phyloP scores from a whole-genome alignment of 495 filamentous ascomycete species.

The Neurospora sp. region DNA sequence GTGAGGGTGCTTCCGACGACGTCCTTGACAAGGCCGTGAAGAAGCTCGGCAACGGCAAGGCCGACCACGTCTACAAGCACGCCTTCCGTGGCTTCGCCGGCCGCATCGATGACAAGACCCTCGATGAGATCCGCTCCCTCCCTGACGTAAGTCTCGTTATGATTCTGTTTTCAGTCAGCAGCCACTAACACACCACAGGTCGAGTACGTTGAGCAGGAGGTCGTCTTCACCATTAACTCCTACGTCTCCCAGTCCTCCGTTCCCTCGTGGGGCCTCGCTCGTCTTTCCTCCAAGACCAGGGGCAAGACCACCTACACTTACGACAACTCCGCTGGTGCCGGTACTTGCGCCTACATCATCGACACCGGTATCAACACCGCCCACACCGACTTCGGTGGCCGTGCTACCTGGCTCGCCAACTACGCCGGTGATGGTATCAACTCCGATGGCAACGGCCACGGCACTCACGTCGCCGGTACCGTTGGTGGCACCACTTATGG shows the following conservation, averaged over 20 bases:
- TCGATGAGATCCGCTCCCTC: conserved; percentile 34
- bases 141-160: conserved; percentile 28
- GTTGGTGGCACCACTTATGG: conserved; percentile 39
- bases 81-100: conserved; percentile 38
- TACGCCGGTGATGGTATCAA: conserved; percentile 30
- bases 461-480: conserved; percentile 42
- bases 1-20: conserved; percentile 28
- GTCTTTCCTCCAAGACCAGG: conserved; percentile 44
- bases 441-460: conserved; percentile 42
- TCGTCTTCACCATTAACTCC: conserved; percentile 36
- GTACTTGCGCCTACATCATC: conserved; percentile 51
- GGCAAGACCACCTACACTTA: conserved; percentile 48
- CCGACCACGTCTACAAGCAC: conserved; percentile 32
- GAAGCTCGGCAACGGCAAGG: conserved; percentile 21
- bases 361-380: conserved; percentile 48
- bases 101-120: conserved; percentile 20
- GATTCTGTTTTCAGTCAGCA: too few species aligned
- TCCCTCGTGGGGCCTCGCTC: conserved; percentile 49
- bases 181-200: conserved; percentile 23
- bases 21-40: conserved; percentile 23
- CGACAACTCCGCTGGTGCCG: conserved; percentile 46
- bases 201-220: conserved; percentile 44
- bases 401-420: conserved; percentile 34
- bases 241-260: conserved; percentile 40
- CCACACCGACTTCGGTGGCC: conserved; percentile 30